Evolutionary conservation across 108 stramenopile genomes (phyloP), one percentile per base, ranked within the genome.

Genomic region (Schizochytrium sp.): DNA sequence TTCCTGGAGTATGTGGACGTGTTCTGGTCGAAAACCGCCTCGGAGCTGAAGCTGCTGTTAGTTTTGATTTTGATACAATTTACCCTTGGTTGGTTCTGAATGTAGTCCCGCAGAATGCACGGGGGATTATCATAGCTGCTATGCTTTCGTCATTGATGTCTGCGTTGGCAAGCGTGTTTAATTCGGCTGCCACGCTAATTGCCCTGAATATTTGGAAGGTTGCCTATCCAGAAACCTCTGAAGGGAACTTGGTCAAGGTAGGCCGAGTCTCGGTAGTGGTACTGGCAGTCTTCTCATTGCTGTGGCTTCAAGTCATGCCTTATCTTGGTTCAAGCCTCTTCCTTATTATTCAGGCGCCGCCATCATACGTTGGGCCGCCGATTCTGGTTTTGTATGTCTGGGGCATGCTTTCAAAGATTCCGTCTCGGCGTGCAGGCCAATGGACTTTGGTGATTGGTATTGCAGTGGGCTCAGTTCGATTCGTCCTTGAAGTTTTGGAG

Each of bases 71-170:
- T 55, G 76, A 83, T 42, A 49, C 47, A 5, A 55, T 55, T 10
- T 83, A 83, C 40, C 76, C 76, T 7, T 83, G 76, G 76, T n/a
- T 83, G 50, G 76, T 83, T 47, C 76, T 83, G 2, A 83, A 83
- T 42, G 76, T 83, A 38, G 76, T 83, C 17, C 76, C 76, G 15
- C 47, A 10, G 17, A 83, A 83, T 28, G 76, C 76, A 53, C 76
- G 76, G 8, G 76, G 76, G 50, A 55, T 83, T 10, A 83, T 83
- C 53, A 55, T 83, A 55, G 76, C 76, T 28, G 53, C 50, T 0
- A 83, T 83, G 76, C 47, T 83, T 13, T 83, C 76, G 13, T 83
- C 76, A 53, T 53, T 83, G 3, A 83, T 83, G 76, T 83, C 76
- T 7, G 76, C 76, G 50, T 53, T 83, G 15, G 76, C 76, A 8